A percentile compares a stretch with the other conserved stretches of the same genome.
Evolutionary conservation across 768 basidiomycete species (phyloP).

Genomic region (Fistulinella prunicolor): DNA sequence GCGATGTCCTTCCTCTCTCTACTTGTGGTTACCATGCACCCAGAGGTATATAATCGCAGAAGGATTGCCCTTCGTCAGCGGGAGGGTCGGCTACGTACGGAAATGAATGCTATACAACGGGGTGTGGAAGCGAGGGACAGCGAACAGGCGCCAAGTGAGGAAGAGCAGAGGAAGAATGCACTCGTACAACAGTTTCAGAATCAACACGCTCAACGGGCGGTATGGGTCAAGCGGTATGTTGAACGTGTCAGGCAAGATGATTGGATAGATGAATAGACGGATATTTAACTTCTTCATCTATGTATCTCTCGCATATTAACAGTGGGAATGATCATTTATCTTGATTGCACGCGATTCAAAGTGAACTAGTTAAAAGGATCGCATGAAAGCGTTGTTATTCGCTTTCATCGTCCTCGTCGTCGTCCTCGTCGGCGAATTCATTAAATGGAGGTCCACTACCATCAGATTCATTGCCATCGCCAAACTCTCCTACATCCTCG

Average conservation of each 20-base stretch:
- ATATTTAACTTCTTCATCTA: slow-evolving; percentile 3
- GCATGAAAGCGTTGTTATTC: slow-evolving; percentile 30
- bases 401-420: slow-evolving; percentile 52
- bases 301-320: slow-evolving; percentile 1
- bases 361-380: background rate
- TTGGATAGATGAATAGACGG: slow-evolving; percentile 60
- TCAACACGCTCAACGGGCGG: slow-evolving; percentile 50
- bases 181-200: slow-evolving; percentile 43
- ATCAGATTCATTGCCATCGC: slow-evolving; percentile 40
- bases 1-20: slow-evolving; percentile 51
- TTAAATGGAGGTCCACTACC: slow-evolving; percentile 40
- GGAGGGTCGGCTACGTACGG: slow-evolving; percentile 66
- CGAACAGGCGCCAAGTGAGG: slow-evolving; percentile 32
- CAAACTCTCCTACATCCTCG: slow-evolving; percentile 40
- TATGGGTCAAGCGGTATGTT: slow-evolving; percentile 65
- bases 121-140: slow-evolving; percentile 27
- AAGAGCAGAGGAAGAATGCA: slow-evolving; percentile 25
- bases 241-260: slow-evolving; percentile 61
- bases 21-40: slow-evolving; percentile 61
- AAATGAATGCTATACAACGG: slow-evolving; percentile 45
- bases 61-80: slow-evolving; percentile 54
- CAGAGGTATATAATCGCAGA: slow-evolving; percentile 72
- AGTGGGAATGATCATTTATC: background rate
- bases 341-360: background rate
- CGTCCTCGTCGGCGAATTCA: slow-evolving; percentile 61